Evolutionary conservation across 495 filamentous ascomycete species (phyloP).

Genomic region (Xylaria cubensis): DNA sequence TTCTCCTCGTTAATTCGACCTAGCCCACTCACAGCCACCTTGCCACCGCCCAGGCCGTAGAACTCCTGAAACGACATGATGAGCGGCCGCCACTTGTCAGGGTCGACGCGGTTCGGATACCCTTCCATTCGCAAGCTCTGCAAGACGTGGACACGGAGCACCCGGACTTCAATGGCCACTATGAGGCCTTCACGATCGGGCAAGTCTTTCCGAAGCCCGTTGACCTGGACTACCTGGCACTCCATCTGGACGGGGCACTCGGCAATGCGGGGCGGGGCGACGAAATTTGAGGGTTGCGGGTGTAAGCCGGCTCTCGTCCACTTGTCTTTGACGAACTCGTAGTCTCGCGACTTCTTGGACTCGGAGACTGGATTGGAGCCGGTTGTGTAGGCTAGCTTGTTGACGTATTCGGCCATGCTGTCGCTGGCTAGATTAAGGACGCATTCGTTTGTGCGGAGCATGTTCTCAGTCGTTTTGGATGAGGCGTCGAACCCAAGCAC

Average conservation of each 20-base stretch:
- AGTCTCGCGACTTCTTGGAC: constrained; percentile 38
- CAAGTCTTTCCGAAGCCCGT: constrained; percentile 44
- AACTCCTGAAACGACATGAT: constrained; percentile 54
- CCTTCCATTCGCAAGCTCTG: constrained; percentile 39
- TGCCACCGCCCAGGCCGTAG: constrained; percentile 43
- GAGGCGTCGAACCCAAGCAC: constrained; percentile 48
- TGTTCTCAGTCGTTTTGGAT: constrained; percentile 52
- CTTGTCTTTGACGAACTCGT: constrained; percentile 51
- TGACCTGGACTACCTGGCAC: constrained; percentile 42
- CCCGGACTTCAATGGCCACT: constrained; percentile 42
- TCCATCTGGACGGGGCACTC: constrained; percentile 55
- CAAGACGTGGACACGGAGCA: constrained; percentile 30
- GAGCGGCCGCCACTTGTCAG: constrained; percentile 50
- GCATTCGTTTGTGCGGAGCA: constrained; percentile 51
- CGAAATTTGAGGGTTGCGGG: constrained; percentile 42
- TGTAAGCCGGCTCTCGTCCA: constrained; percentile 46
- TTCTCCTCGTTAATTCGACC: constrained; percentile 46
- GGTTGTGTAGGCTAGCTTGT: constrained; percentile 50
- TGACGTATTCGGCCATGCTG: constrained; percentile 46
- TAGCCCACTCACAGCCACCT: constrained; percentile 38
- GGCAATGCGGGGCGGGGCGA: constrained; percentile 40
- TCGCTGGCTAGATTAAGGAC: constrained; percentile 53
- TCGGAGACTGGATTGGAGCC: constrained; percentile 41
- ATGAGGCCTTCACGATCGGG: constrained; percentile 36
- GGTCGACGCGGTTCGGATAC: constrained; percentile 49